These are phyloP conservation scores for Botryotinia globosa DNA, from an alignment of 2,329 filamentous ascomycete species.

Conservation along the genomic window DNA sequence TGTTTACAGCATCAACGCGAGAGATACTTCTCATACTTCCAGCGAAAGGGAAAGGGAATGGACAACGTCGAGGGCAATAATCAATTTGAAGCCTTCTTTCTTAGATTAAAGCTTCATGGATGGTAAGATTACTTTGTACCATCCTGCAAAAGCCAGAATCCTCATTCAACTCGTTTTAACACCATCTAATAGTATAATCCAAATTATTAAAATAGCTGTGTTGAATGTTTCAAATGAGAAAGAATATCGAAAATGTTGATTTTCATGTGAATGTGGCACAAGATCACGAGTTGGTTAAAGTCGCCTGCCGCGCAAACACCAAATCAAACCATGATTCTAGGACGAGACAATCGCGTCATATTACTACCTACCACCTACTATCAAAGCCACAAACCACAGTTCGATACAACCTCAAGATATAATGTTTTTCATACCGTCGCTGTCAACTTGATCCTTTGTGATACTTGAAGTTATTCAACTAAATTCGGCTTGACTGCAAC, in stretches of 20 bases:
- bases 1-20: neutral
- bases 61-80: neutral
- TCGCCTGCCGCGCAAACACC: conserved; percentile 14
- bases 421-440: neutral
- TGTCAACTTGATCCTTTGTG: neutral
- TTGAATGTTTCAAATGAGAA: neutral
- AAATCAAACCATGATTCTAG: neutral
- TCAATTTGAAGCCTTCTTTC: neutral
- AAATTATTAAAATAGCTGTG: neutral
- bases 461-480: neutral
- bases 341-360: conserved; percentile 7
- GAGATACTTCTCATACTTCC: neutral
- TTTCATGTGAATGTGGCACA: conserved; percentile 1
- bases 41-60: neutral
- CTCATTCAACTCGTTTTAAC: neutral
- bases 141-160: neutral
- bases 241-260: neutral
- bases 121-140: neutral
- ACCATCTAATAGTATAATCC: neutral
- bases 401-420: neutral
- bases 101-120: neutral
- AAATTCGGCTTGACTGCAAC: neutral
- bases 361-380: too few relatives aligned
- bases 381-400: neutral
- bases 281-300: conserved; percentile 12